These are phyloP conservation scores for Phytophthora vignae DNA, from an alignment of 352 stramenopile species.

Conservation along the genomic window DNA sequence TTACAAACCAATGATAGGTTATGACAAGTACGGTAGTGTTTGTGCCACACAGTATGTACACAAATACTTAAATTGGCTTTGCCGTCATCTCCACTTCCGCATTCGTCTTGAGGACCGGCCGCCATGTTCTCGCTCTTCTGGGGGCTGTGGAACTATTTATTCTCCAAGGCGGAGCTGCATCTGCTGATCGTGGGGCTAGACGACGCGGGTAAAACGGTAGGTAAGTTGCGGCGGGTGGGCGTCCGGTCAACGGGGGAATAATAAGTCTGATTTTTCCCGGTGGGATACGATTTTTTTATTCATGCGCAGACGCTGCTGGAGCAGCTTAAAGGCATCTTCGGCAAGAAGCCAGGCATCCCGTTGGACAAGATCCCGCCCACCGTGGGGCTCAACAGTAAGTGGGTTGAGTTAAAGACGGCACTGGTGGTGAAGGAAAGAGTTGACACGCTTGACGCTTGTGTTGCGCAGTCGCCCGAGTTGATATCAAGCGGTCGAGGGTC, in stretches of 20 bases:
- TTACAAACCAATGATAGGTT: no score
- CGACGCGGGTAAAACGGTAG: conserved; percentile 93
- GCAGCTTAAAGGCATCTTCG: conserved; percentile 91
- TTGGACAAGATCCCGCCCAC: conserved; percentile 93
- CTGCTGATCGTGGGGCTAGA: conserved; percentile 93
- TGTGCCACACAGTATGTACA: no score
- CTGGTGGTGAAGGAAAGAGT: background rate
- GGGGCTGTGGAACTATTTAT: conserved; percentile 86
- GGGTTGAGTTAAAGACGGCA: background rate
- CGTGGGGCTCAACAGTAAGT: conserved; percentile 90
- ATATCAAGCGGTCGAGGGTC: conserved; percentile 85
- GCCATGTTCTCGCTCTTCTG: conserved; percentile 88
- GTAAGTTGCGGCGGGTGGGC: conserved; percentile 36
- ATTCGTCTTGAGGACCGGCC: background rate
- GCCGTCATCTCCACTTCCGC: background rate
- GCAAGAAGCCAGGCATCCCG: conserved; percentile 89
- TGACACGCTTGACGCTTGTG: conserved; percentile 2
- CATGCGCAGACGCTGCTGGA: conserved; percentile 83
- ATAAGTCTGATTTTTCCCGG: background rate
- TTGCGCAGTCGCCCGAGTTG: conserved; percentile 71
- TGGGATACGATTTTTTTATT: background rate
- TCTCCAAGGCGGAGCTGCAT: conserved; percentile 90
- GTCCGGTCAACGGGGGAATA: no score
- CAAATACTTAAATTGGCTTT: conserved; percentile 8
- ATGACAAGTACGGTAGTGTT: no score